These are phyloP conservation scores for Fusarium subglutinans DNA, from an alignment of 2,329 filamentous ascomycete genomes.

Conservation along the genomic window DNA sequence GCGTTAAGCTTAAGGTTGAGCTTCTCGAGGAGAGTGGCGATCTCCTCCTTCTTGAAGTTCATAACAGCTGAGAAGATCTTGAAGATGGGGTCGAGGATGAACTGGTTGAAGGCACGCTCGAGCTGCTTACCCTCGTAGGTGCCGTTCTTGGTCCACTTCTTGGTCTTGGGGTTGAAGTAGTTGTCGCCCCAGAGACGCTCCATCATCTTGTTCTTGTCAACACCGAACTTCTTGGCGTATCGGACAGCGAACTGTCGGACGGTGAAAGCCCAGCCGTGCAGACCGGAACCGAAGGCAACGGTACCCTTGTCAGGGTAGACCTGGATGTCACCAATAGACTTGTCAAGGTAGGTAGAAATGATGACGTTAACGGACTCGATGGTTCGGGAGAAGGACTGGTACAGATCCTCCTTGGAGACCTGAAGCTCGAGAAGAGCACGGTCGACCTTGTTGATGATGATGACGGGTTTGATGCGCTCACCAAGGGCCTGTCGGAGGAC, in stretches of 20 bases:
- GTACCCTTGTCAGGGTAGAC: conserved; percentile 98
- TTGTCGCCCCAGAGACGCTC: conserved; percentile 99
- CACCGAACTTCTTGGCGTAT: conserved; percentile 99
- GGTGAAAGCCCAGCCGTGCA: conserved; percentile 99
- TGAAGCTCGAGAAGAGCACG: conserved; percentile 99
- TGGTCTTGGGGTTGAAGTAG: conserved; percentile 99
- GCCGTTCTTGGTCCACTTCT: conserved; percentile 97
- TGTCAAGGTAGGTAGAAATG: conserved; percentile 99
- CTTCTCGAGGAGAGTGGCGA: conserved; percentile 84
- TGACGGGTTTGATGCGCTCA: conserved; percentile 99
- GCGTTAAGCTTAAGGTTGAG: conserved; percentile 88
- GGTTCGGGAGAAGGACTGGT: conserved; percentile 99
- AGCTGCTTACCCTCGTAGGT: conserved; percentile 86
- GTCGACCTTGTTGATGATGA: conserved; percentile 99
- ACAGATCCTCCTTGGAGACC: conserved; percentile 98
- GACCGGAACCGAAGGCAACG: conserved; percentile 98
- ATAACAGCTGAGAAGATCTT: conserved; percentile 96
- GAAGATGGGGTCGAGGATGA: conserved; percentile 99
- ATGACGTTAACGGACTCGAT: conserved; percentile 99
- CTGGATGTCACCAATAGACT: conserved; percentile 95
- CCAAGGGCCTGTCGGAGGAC: conserved; percentile 98
- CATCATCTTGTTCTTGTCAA: conserved; percentile 99
- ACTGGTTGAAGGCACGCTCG: conserved; percentile 99
- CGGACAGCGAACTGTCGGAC: conserved; percentile 94
- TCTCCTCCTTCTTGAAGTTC: conserved; percentile 99